Percentiles rank a stretch among this genome's conserved stretches.
phyloP scores from a whole-genome alignment of 2,329 filamentous ascomycete species.

The Aspergillus hiratsukae region DNA sequence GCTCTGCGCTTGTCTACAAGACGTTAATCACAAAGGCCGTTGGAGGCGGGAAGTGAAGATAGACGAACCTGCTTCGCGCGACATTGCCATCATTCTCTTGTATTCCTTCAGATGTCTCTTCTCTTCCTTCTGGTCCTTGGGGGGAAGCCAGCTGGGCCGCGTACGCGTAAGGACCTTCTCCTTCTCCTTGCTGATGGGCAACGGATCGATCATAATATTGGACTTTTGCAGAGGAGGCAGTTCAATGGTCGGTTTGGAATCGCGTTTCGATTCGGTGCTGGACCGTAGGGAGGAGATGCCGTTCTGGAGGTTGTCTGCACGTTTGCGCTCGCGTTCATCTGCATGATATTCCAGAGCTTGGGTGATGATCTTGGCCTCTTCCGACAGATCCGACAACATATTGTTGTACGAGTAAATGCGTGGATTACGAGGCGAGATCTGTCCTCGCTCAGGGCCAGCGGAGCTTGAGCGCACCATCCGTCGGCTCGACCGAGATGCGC shows the following conservation, averaged over 20 bases:
- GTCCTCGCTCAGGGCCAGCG: slow-evolving; percentile 39
- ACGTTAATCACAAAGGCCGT: slow-evolving; percentile 8
- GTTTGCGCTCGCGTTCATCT: slow-evolving; percentile 43
- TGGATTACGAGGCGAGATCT: slow-evolving; percentile 39
- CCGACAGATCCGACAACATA: slow-evolving; percentile 54
- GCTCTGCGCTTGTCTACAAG: slow-evolving; percentile 46
- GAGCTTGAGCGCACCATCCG: slow-evolving; percentile 32
- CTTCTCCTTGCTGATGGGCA: slow-evolving; percentile 64
- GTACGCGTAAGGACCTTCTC: slow-evolving; percentile 61
- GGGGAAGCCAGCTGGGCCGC: slow-evolving; percentile 64
- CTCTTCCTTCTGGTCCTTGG: slow-evolving; percentile 80
- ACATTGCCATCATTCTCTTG: slow-evolving; percentile 61
- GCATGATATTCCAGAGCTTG: slow-evolving; percentile 57
- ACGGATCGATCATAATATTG: slow-evolving; percentile 61
- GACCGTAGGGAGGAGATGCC: slow-evolving; percentile 35
- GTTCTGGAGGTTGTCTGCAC: slow-evolving; percentile 45
- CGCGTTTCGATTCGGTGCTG: slow-evolving; percentile 35
- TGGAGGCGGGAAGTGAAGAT: neutral
- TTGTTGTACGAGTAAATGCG: slow-evolving; percentile 57
- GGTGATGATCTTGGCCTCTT: slow-evolving; percentile 57
- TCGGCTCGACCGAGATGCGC: slow-evolving; percentile 28
- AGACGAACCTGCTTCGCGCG: slow-evolving; percentile 52
- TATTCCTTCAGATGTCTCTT: slow-evolving; percentile 75
- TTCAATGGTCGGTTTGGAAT: slow-evolving; percentile 40
- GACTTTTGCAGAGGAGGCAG: slow-evolving; percentile 59